A percentile compares a stretch with the other conserved stretches of the same genome.
phyloP scores from a whole-genome alignment of 2,329 filamentous ascomycete genomes.

The Fusarium scirpi region DNA sequence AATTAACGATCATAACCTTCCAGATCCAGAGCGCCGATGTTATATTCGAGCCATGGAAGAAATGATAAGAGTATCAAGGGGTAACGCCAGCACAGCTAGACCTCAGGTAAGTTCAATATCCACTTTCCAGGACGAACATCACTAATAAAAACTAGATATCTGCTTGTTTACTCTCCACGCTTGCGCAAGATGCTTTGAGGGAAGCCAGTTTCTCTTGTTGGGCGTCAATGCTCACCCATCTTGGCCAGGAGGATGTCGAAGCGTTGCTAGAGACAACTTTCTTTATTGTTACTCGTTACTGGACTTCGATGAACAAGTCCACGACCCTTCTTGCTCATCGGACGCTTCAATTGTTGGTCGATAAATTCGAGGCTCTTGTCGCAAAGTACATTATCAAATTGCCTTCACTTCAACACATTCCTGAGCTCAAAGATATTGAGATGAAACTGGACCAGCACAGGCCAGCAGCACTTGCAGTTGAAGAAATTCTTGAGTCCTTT shows the following conservation, averaged over 20 bases:
- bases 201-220: constrained; percentile 86
- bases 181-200: constrained; percentile 80
- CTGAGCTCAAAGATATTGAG: constrained; percentile 76
- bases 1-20: constrained; percentile 76
- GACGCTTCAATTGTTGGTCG: constrained; percentile 74
- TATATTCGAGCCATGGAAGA: constrained; percentile 88
- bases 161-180: constrained; percentile 88
- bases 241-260: constrained; percentile 83
- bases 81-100: constrained; percentile 80
- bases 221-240: constrained; percentile 78
- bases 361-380: constrained; percentile 71
- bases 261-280: constrained; percentile 89
- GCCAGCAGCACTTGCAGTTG: constrained; percentile 53
- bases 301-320: constrained; percentile 72
- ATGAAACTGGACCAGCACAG: constrained; percentile 73
- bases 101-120: constrained; percentile 75
- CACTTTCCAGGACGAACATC: not conserved
- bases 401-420: constrained; percentile 80
- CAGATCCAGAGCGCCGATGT: constrained; percentile 76
- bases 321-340: constrained; percentile 70
- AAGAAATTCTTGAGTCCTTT: constrained; percentile 77
- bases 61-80: constrained; percentile 82
- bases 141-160: constrained; percentile 72
- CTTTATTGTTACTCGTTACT: constrained; percentile 85
- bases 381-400: constrained; percentile 77